Evolutionary conservation across 2,329 filamentous ascomycete species (phyloP).

Genomic region (Neonectria punicea): DNA sequence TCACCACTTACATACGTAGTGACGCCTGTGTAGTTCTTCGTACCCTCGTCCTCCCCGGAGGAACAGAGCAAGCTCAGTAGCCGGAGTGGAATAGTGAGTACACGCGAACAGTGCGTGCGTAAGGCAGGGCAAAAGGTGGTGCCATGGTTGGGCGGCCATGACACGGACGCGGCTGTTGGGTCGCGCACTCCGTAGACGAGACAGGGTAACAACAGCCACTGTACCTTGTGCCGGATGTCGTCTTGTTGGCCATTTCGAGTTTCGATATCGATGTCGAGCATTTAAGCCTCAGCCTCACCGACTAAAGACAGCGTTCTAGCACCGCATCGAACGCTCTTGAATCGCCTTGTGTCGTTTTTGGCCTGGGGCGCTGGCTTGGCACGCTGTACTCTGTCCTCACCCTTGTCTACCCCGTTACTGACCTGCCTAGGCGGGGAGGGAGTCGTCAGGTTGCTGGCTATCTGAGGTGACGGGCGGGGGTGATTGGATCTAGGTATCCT

Average conservation of each 20-base stretch:
- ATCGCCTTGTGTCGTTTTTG: constrained; percentile 8
- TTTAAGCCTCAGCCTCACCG: constrained; percentile 5
- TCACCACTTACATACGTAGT: background rate
- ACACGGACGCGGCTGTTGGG: background rate
- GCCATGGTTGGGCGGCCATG: background rate
- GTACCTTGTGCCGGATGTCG: background rate
- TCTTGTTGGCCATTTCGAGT: background rate
- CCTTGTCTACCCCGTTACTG: constrained; percentile 3
- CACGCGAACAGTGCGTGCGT: background rate
- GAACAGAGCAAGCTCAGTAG: background rate
- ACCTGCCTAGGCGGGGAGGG: constrained; percentile 19
- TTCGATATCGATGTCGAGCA: background rate
- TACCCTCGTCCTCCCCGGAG: background rate
- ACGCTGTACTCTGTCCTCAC: background rate
- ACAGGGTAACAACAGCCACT: background rate
- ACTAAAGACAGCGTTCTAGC: constrained; percentile 2
- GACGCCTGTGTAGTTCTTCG: background rate
- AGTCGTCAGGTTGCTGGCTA: constrained; percentile 9
- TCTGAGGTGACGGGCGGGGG: constrained; percentile 9
- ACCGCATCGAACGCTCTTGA: background rate
- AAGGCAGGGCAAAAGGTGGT: background rate
- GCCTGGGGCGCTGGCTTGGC: background rate
- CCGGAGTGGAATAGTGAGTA: no score
- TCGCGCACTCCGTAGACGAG: background rate
- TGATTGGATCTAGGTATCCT: background rate